Evolutionary conservation across 768 basidiomycete species (phyloP).

Genomic region (Crepidotus variabilis): DNA sequence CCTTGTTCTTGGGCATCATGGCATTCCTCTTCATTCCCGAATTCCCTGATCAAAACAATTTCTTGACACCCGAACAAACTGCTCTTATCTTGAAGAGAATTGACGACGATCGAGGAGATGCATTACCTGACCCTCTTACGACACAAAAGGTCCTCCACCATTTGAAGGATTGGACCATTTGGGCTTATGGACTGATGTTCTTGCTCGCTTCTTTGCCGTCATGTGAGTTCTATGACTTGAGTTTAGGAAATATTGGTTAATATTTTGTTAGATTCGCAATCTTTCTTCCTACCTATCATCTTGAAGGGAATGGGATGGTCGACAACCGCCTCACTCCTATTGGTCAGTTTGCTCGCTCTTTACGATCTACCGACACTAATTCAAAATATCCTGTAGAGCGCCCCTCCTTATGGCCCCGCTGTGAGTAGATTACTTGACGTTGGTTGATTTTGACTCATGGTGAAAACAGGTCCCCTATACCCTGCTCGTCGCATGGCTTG

Average conservation of each 20-base stretch:
- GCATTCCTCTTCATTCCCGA: slow-evolving; percentile 41
- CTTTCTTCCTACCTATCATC: slow-evolving; percentile 46
- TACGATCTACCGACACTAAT: background rate
- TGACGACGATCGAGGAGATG: slow-evolving; percentile 48
- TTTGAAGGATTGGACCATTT: slow-evolving; percentile 43
- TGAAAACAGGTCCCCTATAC: slow-evolving; percentile 29
- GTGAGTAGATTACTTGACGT: slow-evolving; percentile 20
- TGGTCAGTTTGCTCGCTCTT: slow-evolving; percentile 21
- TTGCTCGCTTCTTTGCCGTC: slow-evolving; percentile 41
- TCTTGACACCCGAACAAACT: slow-evolving; percentile 40
- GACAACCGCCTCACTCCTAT: slow-evolving; percentile 27
- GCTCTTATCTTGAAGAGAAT: slow-evolving; percentile 40
- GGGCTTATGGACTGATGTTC: slow-evolving; percentile 44
- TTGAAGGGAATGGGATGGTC: slow-evolving; percentile 42
- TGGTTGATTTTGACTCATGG: slow-evolving; percentile 1
- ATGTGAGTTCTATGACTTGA: slow-evolving; percentile 22
- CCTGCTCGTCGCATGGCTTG: slow-evolving; percentile 42
- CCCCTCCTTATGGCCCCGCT: slow-evolving; percentile 42
- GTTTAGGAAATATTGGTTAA: background rate
- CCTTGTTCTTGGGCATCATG: slow-evolving; percentile 35
- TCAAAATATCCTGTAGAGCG: slow-evolving; percentile 29
- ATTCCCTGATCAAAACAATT: slow-evolving; percentile 44
- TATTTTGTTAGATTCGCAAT: slow-evolving; percentile 29
- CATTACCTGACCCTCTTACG: slow-evolving; percentile 39
- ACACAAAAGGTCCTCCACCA: slow-evolving; percentile 31